Conservation (phyloP, 1,284 basidiomycete genomes). For the Apiotrichum sp. region DNA sequence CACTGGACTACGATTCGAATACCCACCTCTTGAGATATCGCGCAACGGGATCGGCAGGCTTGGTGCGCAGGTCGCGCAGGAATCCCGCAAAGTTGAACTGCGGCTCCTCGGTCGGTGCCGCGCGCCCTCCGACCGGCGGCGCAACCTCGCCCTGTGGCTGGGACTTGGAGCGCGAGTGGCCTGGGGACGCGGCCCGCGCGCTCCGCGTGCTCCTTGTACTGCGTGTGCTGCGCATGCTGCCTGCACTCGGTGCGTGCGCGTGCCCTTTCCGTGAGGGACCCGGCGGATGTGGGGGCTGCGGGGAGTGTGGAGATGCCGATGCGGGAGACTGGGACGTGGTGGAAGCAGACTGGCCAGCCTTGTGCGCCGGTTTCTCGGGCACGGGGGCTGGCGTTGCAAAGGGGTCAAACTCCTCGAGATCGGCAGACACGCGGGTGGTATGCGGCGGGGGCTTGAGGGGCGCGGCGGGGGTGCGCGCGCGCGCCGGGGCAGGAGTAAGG, state of each 20-base stretch:
- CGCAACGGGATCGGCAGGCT: slow-evolving; percentile 77
- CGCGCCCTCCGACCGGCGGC: no score
- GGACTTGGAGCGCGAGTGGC: no score
- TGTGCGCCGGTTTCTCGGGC: not conserved
- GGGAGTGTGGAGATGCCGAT: no score
- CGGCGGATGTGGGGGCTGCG: no score
- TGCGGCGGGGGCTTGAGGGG: not conserved
- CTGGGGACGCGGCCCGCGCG: no score
- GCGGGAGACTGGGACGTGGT: no score
- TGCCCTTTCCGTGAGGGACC: no score
- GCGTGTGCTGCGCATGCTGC: no score
- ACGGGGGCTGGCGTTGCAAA: slow-evolving; percentile 31
- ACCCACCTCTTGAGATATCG: slow-evolving; percentile 80
- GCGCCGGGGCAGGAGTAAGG: slow-evolving; percentile 2
- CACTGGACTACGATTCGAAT: not conserved
- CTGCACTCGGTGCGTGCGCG: no score
- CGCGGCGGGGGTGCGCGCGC: not conserved
- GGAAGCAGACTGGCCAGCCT: no score
- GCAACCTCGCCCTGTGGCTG: no score
- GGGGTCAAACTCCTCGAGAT: slow-evolving; percentile 42
- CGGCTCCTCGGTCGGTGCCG: slow-evolving; percentile 18
- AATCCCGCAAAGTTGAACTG: slow-evolving; percentile 54
- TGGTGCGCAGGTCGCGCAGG: slow-evolving; percentile 81
- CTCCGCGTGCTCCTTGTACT: no score
- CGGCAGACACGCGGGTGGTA: slow-evolving; percentile 7